Percentiles rank a stretch among this genome's conserved stretches.
phyloP scores from a whole-genome alignment of 495 filamentous ascomycete species.

The Penicillium maclennaniae region DNA sequence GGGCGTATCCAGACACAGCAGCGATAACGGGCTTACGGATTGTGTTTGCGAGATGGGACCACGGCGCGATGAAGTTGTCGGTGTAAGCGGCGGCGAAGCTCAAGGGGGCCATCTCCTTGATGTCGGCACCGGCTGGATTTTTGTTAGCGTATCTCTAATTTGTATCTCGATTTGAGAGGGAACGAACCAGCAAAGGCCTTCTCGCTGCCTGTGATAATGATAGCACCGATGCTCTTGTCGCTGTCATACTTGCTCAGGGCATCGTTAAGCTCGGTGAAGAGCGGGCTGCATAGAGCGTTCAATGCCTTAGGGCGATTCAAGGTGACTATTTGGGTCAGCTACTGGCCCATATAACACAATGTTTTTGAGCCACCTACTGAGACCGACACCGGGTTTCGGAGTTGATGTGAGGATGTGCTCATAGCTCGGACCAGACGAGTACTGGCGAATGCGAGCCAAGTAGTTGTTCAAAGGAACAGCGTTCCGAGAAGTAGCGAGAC shows the following conservation, averaged over 20 bases:
- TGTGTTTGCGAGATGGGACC: conserved; percentile 74
- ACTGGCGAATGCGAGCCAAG: conserved; percentile 49
- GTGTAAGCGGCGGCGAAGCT: conserved; percentile 83
- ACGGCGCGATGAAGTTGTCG: conserved; percentile 85
- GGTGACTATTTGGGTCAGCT: conserved; percentile 58
- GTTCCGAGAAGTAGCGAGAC: conserved; percentile 58
- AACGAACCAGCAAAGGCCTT: conserved; percentile 74
- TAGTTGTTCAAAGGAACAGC: conserved; percentile 40
- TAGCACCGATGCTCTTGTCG: conserved; percentile 64
- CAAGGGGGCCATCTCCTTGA: conserved; percentile 95
- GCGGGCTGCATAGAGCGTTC: conserved; percentile 84
- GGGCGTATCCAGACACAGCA: conserved; percentile 88
- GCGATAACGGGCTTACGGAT: conserved; percentile 91
- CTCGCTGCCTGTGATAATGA: conserved; percentile 82
- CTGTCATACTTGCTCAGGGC: conserved; percentile 70
- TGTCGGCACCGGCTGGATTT: conserved; percentile 78
- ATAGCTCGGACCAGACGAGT: conserved; percentile 62
- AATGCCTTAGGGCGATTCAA: conserved; percentile 91
- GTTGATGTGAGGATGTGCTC: conserved; percentile 75
- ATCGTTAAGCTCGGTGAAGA: conserved; percentile 84
- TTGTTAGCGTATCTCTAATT: not conserved
- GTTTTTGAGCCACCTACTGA: conserved; percentile 55
- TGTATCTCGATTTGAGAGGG: not conserved
- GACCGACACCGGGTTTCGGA: conserved; percentile 82
- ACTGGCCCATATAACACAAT: conserved; percentile 3